A percentile compares a stretch with the other conserved stretches of the same genome.
Evolutionary conservation across 495 filamentous ascomycete genomes (phyloP).

Genomic region (Penicillium subrubescens): DNA sequence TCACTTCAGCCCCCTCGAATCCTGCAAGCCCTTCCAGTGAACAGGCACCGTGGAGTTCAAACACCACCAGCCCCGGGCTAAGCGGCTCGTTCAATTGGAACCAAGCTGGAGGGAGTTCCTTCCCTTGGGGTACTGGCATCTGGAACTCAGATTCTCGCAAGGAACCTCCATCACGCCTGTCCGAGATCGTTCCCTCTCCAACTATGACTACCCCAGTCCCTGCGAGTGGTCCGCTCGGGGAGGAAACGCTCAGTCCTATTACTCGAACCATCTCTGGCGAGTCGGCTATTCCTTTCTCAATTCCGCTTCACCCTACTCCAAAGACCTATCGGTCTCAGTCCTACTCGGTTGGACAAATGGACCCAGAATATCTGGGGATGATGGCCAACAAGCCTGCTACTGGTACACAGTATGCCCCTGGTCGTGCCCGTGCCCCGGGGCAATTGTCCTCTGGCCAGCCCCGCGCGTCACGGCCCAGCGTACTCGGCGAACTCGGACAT

Average conservation of each 20-base stretch:
- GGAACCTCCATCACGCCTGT: constrained; percentile 70
- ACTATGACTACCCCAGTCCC: constrained; percentile 64
- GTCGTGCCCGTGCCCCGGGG: constrained; percentile 52
- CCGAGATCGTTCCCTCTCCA: constrained; percentile 76
- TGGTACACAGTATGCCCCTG: constrained; percentile 35
- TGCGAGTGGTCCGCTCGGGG: constrained; percentile 39
- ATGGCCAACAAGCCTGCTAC: constrained; percentile 47
- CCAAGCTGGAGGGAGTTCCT: constrained; percentile 57
- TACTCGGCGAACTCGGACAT: constrained; percentile 77
- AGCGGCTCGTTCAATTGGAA: constrained; percentile 60
- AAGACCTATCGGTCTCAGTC: constrained; percentile 96
- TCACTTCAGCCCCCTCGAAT: constrained; percentile 76
- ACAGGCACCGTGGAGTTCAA: constrained; percentile 64
- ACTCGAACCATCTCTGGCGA: constrained; percentile 59
- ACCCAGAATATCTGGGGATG: constrained; percentile 60
- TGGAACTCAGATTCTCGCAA: constrained; percentile 76
- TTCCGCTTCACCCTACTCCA: constrained; percentile 86
- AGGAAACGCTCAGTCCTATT: constrained; percentile 58
- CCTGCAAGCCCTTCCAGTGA: constrained; percentile 74
- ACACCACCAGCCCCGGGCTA: constrained; percentile 43
- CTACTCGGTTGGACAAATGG: constrained; percentile 92
- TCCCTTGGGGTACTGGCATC: constrained; percentile 75
- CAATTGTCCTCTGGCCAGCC: constrained; percentile 73
- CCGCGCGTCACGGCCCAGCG: constrained; percentile 81
- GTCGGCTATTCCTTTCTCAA: constrained; percentile 76